phyloP scores from a whole-genome alignment of 140 eudicot species.

The Anethum foeniculum region DNA sequence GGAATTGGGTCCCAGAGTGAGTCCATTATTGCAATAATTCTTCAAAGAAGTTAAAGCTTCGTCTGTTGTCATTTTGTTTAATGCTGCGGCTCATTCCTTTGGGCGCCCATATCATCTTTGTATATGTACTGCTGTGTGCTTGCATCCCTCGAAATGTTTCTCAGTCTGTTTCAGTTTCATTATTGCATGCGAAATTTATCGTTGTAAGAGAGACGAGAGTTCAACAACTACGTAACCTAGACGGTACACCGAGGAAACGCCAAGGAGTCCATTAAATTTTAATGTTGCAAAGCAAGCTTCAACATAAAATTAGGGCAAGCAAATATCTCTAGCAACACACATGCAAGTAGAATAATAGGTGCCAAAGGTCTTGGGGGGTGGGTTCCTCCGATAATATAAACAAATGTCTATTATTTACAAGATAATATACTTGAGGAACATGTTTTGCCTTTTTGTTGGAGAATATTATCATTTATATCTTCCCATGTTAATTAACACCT shows the following conservation, averaged over 20 bases:
- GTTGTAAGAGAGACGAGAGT: too few relatives aligned
- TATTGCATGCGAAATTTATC: too few relatives aligned
- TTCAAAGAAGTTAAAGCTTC: background rate
- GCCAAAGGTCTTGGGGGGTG: background rate
- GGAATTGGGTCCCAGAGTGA: background rate
- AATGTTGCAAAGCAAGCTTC: background rate
- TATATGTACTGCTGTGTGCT: too few relatives aligned
- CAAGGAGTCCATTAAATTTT: too few relatives aligned
- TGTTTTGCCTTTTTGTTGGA: background rate
- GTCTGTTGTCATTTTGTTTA: background rate
- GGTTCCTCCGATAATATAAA: background rate
- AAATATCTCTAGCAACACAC: background rate
- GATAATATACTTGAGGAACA: background rate
- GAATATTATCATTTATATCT: background rate
- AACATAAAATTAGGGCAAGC: background rate
- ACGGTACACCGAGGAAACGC: too few relatives aligned
- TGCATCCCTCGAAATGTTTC: too few relatives aligned
- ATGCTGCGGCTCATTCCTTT: background rate
- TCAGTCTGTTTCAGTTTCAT: too few relatives aligned
- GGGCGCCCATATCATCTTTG: background rate
- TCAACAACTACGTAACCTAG: too few relatives aligned
- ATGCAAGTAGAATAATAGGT: background rate
- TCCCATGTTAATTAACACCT: background rate
- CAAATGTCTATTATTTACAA: background rate
- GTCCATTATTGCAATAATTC: constrained; percentile 1